Percentiles rank a stretch among this genome's conserved stretches.
phyloP scores from a whole-genome alignment of 371 early-diverging fungal genomes.

The Mortierella sp. region DNA sequence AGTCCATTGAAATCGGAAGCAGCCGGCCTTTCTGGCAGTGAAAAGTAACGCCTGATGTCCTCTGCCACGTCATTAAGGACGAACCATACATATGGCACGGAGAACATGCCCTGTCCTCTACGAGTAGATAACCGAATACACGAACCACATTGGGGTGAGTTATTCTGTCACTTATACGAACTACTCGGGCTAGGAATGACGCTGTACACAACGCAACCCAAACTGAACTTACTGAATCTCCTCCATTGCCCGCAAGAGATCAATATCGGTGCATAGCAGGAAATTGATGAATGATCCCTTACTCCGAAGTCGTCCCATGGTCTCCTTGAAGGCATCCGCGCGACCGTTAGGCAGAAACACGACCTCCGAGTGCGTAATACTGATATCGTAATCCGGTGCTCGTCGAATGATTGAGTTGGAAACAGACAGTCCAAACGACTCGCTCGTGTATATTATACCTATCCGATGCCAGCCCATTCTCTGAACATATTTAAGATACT shows the following conservation, averaged over 20 bases:
- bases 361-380: not conserved
- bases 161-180: no score
- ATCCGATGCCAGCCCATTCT: constrained; percentile 22
- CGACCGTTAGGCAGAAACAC: not conserved
- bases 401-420: not conserved
- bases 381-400: not conserved
- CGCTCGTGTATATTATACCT: constrained; percentile 5
- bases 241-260: not conserved
- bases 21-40: not conserved
- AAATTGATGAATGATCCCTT: constrained; percentile 5
- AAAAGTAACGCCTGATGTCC: constrained; percentile 9
- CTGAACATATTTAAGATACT: constrained; percentile 3
- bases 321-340: not conserved
- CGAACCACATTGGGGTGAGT: no score
- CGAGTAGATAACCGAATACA: no score
- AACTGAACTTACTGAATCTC: constrained; percentile 15
- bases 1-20: constrained; percentile 7
- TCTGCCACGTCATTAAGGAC: constrained; percentile 6
- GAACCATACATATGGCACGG: constrained; percentile 10
- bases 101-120: constrained; percentile 8
- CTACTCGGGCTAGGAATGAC: no score
- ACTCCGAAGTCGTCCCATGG: not conserved
- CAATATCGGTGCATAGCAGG: not conserved
- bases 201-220: no score
- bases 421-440: constrained; percentile 9